Evolutionary conservation across 495 filamentous ascomycete species (phyloP).

Genomic region (Lepraria neglecta): DNA sequence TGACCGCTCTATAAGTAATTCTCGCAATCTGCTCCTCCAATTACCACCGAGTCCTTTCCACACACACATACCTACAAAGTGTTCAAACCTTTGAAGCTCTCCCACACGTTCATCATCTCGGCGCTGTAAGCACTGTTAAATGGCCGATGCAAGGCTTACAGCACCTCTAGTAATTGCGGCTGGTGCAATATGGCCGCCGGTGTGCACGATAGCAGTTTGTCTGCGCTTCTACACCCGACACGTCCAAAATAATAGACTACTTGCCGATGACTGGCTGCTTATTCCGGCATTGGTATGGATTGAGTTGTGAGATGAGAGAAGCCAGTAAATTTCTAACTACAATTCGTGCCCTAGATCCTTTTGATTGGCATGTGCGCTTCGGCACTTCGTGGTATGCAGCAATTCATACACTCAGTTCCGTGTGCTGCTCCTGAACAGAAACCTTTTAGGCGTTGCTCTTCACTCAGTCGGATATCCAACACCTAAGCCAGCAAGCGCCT

Average conservation of each 20-base stretch:
- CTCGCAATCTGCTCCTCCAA: no score
- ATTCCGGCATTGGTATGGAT: slow-evolving; percentile 14
- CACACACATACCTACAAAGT: no score
- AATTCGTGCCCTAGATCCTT: background rate
- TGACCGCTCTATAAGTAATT: no score
- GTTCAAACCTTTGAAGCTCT: no score
- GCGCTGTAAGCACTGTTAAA: no score
- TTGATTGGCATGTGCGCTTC: slow-evolving; percentile 5
- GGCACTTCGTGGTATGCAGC: slow-evolving; percentile 1
- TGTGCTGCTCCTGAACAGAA: background rate
- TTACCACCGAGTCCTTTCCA: no score
- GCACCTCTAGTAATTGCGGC: background rate
- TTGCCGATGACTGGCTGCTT: slow-evolving; percentile 9
- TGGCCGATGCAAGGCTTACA: no score
- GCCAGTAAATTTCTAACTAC: background rate
- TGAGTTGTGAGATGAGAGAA: background rate
- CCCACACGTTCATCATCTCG: no score
- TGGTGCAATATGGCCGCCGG: slow-evolving; percentile 3
- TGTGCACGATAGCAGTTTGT: background rate
- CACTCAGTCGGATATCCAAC: slow-evolving; percentile 6
- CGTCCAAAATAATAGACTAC: background rate
- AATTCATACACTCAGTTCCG: background rate
- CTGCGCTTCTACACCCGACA: slow-evolving; percentile 10
- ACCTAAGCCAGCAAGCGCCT: slow-evolving; percentile 5
- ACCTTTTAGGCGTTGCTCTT: background rate